Conservation (phyloP, 768 basidiomycete species). For the Kwoniella botswanensis region DNA sequence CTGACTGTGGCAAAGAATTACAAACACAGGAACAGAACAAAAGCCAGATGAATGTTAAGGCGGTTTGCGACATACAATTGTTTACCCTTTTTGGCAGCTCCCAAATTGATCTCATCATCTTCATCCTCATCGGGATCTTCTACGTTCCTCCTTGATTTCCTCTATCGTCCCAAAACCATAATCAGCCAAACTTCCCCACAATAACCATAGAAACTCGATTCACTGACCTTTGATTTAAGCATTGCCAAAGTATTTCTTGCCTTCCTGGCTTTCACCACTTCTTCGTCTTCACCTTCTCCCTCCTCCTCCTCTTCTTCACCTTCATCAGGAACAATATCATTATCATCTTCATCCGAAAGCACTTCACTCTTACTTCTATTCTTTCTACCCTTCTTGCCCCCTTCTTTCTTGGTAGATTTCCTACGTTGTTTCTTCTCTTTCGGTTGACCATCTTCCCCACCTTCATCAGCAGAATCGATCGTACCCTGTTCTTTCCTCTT, state of each 20-base stretch:
- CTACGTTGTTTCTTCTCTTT: conserved; percentile 55
- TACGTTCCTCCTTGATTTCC: conserved; percentile 49
- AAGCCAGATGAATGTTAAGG: too few relatives aligned
- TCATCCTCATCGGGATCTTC: conserved; percentile 53
- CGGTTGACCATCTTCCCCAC: conserved; percentile 73
- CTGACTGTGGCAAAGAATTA: not conserved
- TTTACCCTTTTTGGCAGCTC: conserved; percentile 31
- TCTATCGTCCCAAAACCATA: conserved; percentile 22
- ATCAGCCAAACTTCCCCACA: not conserved
- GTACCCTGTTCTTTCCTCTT: conserved; percentile 69
- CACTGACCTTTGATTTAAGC: conserved; percentile 41
- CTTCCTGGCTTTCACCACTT: conserved; percentile 21
- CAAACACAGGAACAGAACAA: not conserved
- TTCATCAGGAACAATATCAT: not conserved
- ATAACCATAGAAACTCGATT: not conserved
- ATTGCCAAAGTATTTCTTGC: conserved; percentile 34
- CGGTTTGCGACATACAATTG: conserved; percentile 24
- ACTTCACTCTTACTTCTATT: conserved; percentile 46
- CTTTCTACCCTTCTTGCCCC: conserved; percentile 36
- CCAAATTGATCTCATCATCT: conserved; percentile 34
- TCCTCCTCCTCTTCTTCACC: conserved; percentile 29
- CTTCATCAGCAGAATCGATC: conserved; percentile 82
- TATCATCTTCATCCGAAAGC: conserved; percentile 28
- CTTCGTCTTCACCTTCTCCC: conserved; percentile 34
- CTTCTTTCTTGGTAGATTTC: conserved; percentile 22